Evolutionary conservation across 2,329 filamentous ascomycete genomes (phyloP), one percentile per base, ranked within the genome.

Genomic region (Ceratocystiopsis minuta): DNA sequence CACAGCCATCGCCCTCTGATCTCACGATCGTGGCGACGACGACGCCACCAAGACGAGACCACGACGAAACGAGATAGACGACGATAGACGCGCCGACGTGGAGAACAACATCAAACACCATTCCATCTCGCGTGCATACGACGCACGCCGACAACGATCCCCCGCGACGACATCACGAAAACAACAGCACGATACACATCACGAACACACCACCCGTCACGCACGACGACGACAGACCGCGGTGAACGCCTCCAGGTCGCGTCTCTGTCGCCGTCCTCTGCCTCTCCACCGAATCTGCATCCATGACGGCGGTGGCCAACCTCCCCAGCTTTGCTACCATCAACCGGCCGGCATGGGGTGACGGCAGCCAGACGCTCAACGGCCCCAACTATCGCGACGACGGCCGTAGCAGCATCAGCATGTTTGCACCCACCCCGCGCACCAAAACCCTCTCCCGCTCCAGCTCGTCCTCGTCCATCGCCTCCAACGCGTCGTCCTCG

Each of bases 391-490:
- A 80, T 63, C 65, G 78, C 58, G 85, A 93, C 65, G 84, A 93
- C 61, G 75, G 80, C 50, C 76, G 80, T 63, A 79, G 80, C 60
- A 87, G 92, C 73, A 84, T 92, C 63, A 79, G 80, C 60, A 87
- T 93, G 73, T 84, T 92, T 59, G 79, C 83, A 71, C 24, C 4
- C 24, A 10, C 24, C 24, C 82, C 84, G 55, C 83, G 86, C 53
- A n/a, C n/a, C n/a, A 95, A 94, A 65, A 78, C 72, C 56, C 70
- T 85, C 47, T 83, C 88, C 59, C 78, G 88, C 58, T 80, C 80
- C 55, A 93, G 85, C 66, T 96, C 88, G 33, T 90, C 85, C 45
- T 93, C 86, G 4, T 94, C 87, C 37, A 68, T 92, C 49, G 81
- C 83, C 14, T 75, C 75, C 39, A 72, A 65, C 35, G 63, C 68